Base-by-base conservation (phyloP, 768 basidiomycete species). In the Hericium alpestre region DNA sequence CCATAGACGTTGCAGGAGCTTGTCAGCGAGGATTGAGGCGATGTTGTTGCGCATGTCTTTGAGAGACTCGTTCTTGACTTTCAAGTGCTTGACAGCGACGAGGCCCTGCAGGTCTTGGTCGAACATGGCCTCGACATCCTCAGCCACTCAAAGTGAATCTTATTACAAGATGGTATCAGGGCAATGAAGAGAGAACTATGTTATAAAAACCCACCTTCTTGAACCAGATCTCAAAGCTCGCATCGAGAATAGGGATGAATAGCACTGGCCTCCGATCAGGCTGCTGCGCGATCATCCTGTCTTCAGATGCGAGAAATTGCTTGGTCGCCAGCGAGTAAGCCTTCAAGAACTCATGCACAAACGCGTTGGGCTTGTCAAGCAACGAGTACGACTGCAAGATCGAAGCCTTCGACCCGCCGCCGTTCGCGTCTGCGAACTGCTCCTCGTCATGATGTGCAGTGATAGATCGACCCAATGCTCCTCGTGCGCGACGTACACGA, bases 31-130 rank as follows among this genome's bases (percentile, higher is more conserved):
- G 15, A 76, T 72, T 15, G 79, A 72, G 64, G 91, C 86, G 71
- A 98, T 87, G 71, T 86, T 87, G 54, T 91, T 93, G 52, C 98
- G 80, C 55, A 99, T 76, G 32, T 95, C 89, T 64, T 86, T 89
- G 69, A 98, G 86, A 7, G 96, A 93, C 71, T 95, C 92, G 65
- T 99, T 93, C 71, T 93, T 95, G 65, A 83, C 75, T 43, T 75
- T 83, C 9, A 91, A 84, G 71, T 92, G 84, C 71, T 90, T 93
- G 59, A 83, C 92, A 1, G 96, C 93, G 52, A 99, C 87, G 13
- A 96, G 96, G 20, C 96, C 96, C 72, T 96, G 93, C 54, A 99
- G 82, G 70, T 98, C 96, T 73, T 95, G 93, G 72, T 98, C 96
- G 66, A 98, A 96, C 43, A 99, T 93, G 13, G 94, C 95, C 59